Evolutionary conservation across 257 asterid species (phyloP).

Genomic region (Solanum corneliomulleri): DNA sequence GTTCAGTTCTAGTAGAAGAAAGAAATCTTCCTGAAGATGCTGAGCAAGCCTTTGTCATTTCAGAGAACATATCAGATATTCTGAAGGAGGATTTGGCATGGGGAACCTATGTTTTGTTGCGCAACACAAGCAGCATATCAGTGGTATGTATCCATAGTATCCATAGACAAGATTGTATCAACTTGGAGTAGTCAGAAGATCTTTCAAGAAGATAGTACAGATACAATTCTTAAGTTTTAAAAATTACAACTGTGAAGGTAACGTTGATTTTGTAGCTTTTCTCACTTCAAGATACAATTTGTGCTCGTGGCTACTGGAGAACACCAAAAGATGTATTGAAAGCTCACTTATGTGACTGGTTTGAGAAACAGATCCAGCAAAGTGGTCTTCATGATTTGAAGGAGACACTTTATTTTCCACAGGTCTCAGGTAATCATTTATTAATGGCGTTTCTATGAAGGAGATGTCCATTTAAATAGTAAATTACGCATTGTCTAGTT

Average conservation of each 20-base stretch:
- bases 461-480: not conserved
- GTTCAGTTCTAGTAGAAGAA: conserved; percentile 42
- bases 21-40: conserved; percentile 56
- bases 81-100: conserved; percentile 89
- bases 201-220: not conserved
- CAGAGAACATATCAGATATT: conserved; percentile 33
- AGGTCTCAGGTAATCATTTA: conserved; percentile 31
- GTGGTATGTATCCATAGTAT: conserved; percentile 49
- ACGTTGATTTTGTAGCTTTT: conserved; percentile 45
- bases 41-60: conserved; percentile 65
- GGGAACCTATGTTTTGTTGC: conserved; percentile 75
- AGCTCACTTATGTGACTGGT: conserved; percentile 42
- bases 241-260: not conserved
- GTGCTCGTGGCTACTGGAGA: conserved; percentile 93
- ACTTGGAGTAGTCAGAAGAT: not conserved
- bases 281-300: conserved; percentile 44
- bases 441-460: not conserved
- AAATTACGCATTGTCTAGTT: not conserved
- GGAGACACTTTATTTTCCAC: conserved; percentile 59
- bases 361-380: conserved; percentile 36
- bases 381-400: conserved; percentile 44
- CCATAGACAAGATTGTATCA: not conserved
- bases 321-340: conserved; percentile 42
- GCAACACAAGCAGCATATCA: conserved; percentile 78
- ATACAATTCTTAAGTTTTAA: not conserved